Conservation (phyloP, 495 filamentous ascomycete genomes). For the Talaromyces liani region DNA sequence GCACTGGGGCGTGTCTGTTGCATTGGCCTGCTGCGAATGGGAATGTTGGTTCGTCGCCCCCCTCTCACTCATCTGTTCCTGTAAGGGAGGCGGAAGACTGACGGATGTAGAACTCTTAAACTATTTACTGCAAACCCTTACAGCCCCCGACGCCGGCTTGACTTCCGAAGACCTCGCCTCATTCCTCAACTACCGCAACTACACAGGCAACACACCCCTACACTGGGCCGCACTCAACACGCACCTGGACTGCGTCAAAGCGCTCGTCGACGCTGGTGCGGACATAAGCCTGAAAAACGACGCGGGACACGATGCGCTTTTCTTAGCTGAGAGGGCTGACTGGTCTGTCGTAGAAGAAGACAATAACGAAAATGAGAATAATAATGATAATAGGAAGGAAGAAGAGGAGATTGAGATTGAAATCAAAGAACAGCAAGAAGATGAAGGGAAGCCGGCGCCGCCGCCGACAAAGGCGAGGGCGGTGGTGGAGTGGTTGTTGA, state of each 20-base stretch:
- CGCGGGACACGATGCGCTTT: slow-evolving; percentile 78
- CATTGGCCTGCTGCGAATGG: slow-evolving; percentile 92
- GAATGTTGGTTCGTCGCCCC: slow-evolving; percentile 52
- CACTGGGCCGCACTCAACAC: slow-evolving; percentile 92
- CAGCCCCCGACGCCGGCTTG: slow-evolving; percentile 6
- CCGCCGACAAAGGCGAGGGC: slow-evolving; percentile 10
- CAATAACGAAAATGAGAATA: slow-evolving; percentile 29
- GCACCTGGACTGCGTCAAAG: slow-evolving; percentile 70
- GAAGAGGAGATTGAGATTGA: slow-evolving; percentile 19
- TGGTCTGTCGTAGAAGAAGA: slow-evolving; percentile 21
- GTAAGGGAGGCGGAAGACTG: slow-evolving; percentile 10
- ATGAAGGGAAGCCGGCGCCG: slow-evolving; percentile 19
- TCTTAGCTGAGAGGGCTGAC: slow-evolving; percentile 66
- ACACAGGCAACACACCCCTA: slow-evolving; percentile 77
- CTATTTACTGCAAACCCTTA: slow-evolving; percentile 37
- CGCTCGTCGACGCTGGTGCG: slow-evolving; percentile 64
- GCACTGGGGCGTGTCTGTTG: slow-evolving; percentile 46
- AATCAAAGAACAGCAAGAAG: slow-evolving; percentile 14
- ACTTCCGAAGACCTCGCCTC: slow-evolving; percentile 12
- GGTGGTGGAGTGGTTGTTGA: slow-evolving; percentile 42
- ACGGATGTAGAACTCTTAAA: slow-evolving; percentile 39
- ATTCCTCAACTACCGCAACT: slow-evolving; percentile 63
- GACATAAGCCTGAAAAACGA: slow-evolving; percentile 68
- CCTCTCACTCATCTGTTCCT: neutral
- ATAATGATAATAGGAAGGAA: slow-evolving; percentile 17